A percentile compares a stretch with the other conserved stretches of the same genome.
phyloP scores from a whole-genome alignment of 345 rosid genomes.

The Turnera subulata region DNA sequence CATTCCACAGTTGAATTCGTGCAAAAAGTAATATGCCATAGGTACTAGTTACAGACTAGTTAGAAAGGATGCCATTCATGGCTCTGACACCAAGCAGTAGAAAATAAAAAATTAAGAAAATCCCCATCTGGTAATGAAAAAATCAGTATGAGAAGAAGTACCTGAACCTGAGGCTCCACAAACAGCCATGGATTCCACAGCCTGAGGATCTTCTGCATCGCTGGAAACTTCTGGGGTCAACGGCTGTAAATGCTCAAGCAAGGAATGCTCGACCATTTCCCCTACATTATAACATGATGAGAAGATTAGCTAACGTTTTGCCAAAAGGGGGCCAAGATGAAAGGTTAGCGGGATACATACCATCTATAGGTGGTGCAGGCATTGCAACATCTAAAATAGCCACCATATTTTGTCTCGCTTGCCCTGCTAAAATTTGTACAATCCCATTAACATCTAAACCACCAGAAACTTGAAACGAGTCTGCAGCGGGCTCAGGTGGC shows the following conservation, averaged over 20 bases:
- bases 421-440: conserved; percentile 54
- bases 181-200: conserved; percentile 59
- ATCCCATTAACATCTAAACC: conserved; percentile 53
- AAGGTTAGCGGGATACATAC: conserved; percentile 24
- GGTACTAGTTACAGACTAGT: background rate
- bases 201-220: conserved; percentile 56
- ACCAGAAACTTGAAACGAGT: conserved; percentile 45
- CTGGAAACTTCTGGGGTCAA: conserved; percentile 68
- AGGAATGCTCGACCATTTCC: conserved; percentile 35
- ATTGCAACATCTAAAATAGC: conserved; percentile 66
- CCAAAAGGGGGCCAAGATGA: background rate
- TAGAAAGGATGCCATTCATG: background rate
- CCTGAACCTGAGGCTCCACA: conserved; percentile 70
- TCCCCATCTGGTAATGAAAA: background rate
- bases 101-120: background rate
- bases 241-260: conserved; percentile 46
- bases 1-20: too few relatives aligned
- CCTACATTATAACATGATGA: conserved; percentile 30
- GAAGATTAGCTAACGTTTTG: conserved; percentile 4
- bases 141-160: conserved; percentile 17
- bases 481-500: conserved; percentile 38
- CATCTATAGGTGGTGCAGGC: conserved; percentile 62
- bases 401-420: conserved; percentile 66
- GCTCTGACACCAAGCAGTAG: background rate
- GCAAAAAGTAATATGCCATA: too few relatives aligned